Conservation (phyloP, 148 eudicot genomes). For the Nyssa sinensis region DNA sequence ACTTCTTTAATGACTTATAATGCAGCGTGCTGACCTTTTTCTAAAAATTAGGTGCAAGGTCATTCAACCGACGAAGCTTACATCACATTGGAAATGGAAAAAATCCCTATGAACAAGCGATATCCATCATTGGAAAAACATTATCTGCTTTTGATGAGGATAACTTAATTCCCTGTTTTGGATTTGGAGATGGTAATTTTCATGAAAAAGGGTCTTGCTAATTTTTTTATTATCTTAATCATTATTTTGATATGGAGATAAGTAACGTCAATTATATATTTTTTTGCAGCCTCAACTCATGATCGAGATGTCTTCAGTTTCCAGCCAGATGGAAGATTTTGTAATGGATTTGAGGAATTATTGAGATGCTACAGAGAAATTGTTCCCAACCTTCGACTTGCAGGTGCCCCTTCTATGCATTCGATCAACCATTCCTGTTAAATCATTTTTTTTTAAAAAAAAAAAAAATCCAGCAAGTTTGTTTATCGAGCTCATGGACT, state of each 20-base stretch:
- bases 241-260: neutral
- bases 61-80: slow-evolving; percentile 62
- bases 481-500: slow-evolving; percentile 3
- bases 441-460: no score
- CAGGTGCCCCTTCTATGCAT: slow-evolving; percentile 38
- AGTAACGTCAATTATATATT: neutral
- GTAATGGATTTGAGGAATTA: slow-evolving; percentile 81
- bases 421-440: neutral
- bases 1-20: neutral
- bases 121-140: slow-evolving; percentile 78
- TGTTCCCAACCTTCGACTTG: slow-evolving; percentile 60
- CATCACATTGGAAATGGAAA: slow-evolving; percentile 50
- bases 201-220: neutral
- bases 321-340: slow-evolving; percentile 42
- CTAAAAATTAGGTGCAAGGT: slow-evolving; percentile 49
- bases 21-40: neutral
- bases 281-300: slow-evolving; percentile 64
- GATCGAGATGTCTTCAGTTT: slow-evolving; percentile 80
- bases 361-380: slow-evolving; percentile 61
- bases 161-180: no score
- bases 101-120: slow-evolving; percentile 84
- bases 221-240: neutral
- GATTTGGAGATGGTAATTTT: slow-evolving; percentile 80
- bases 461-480: no score
- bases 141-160: slow-evolving; percentile 79